Evolutionary conservation across 1,284 basidiomycete species (phyloP).

Genomic region (Lentinula novae-zelandiae): DNA sequence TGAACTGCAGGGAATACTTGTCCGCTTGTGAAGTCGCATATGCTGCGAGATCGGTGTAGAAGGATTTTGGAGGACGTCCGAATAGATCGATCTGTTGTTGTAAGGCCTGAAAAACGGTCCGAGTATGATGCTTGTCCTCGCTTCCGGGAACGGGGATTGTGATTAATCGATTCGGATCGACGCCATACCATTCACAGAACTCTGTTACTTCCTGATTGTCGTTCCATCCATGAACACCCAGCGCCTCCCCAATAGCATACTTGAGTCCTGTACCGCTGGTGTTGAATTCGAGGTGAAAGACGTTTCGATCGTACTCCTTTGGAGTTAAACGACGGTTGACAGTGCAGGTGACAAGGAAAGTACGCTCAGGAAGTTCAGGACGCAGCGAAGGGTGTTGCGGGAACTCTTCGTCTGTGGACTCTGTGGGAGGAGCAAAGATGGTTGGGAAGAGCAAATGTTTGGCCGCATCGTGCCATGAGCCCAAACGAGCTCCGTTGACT

Average conservation of each 20-base stretch:
- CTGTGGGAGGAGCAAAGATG: conserved; percentile 58
- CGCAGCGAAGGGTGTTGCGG: conserved; percentile 68
- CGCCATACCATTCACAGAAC: conserved; percentile 92
- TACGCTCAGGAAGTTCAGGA: conserved; percentile 87
- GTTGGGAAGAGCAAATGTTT: conserved; percentile 88
- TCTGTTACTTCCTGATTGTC: conserved; percentile 85
- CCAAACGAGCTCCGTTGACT: conserved; percentile 58
- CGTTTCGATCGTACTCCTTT: conserved; percentile 94
- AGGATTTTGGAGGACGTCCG: conserved; percentile 93
- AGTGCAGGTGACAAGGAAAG: conserved; percentile 89
- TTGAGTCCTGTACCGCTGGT: conserved; percentile 90
- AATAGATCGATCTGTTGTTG: conserved; percentile 98
- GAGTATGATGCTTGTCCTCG: conserved; percentile 71
- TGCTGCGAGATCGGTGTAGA: conserved; percentile 86
- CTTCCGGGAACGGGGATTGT: conserved; percentile 71
- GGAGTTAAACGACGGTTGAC: conserved; percentile 97
- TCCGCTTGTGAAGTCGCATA: conserved; percentile 76
- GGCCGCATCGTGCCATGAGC: conserved; percentile 84
- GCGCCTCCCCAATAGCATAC: conserved; percentile 95
- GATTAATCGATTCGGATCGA: conserved; percentile 79
- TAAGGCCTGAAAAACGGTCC: conserved; percentile 93
- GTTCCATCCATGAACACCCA: conserved; percentile 98
- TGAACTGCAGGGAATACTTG: conserved; percentile 84
- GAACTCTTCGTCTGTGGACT: conserved; percentile 40
- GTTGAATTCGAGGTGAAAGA: conserved; percentile 98